These are phyloP conservation scores for Corylus heterophylla DNA, from an alignment of 306 rosid species.

Conservation along the genomic window DNA sequence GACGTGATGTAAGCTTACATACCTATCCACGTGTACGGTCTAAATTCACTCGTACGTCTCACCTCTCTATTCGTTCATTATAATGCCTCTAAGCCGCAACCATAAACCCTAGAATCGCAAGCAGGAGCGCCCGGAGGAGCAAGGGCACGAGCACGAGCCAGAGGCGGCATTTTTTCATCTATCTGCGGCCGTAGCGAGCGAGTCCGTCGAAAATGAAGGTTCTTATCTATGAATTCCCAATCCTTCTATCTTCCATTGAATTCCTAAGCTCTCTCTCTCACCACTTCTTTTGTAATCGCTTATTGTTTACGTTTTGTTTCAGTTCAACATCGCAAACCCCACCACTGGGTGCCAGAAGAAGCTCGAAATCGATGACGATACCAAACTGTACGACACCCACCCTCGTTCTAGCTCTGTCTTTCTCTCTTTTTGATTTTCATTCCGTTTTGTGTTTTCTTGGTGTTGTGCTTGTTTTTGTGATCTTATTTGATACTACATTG, in stretches of 20 bases:
- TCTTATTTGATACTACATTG: no score
- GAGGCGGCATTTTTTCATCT: background rate
- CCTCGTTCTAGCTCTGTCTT: background rate
- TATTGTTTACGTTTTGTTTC: background rate
- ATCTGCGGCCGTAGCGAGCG: background rate
- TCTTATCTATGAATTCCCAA: background rate
- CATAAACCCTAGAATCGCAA: background rate
- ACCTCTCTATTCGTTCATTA: background rate
- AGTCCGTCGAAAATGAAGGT: background rate
- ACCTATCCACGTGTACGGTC: background rate
- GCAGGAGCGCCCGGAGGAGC: background rate
- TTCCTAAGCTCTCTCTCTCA: background rate
- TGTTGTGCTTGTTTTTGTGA: background rate
- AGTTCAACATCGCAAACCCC: constrained; percentile 43
- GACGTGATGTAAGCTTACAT: no score
- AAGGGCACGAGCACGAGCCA: background rate
- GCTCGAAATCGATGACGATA: constrained; percentile 41
- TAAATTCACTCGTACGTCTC: background rate
- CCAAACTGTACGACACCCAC: constrained; percentile 24
- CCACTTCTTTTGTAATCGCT: background rate
- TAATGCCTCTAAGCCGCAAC: background rate
- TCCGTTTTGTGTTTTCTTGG: background rate
- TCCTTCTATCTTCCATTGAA: background rate
- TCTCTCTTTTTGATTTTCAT: background rate
- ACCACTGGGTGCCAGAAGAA: constrained; percentile 44